Conservation (phyloP, 352 stramenopile genomes). For the Phytopythium oedochilum region DNA sequence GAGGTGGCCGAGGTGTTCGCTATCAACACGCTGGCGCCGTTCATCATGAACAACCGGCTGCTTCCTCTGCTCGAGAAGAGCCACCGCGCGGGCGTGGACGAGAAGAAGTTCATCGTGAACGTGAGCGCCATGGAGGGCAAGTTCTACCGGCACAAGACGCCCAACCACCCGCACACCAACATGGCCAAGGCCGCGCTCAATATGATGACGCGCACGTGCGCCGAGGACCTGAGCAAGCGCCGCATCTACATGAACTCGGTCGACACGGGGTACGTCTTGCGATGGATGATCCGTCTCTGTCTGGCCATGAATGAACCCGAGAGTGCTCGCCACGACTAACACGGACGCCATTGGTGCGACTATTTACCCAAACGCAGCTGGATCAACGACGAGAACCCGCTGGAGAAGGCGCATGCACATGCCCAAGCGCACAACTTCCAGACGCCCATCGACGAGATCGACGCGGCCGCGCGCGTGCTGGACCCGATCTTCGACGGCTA, state of each 20-base stretch:
- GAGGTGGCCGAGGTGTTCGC: conserved; percentile 88
- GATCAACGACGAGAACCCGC: conserved; percentile 98
- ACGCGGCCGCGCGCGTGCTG: conserved; percentile 92
- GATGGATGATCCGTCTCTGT: background rate
- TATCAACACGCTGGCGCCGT: conserved; percentile 96
- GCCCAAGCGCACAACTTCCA: conserved; percentile 92
- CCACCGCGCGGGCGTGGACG: conserved; percentile 10
- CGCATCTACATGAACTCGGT: conserved; percentile 97
- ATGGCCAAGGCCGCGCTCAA: conserved; percentile 98
- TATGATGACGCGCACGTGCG: conserved; percentile 97
- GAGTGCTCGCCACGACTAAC: no score
- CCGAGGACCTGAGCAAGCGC: conserved; percentile 92
- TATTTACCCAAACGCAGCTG: no score
- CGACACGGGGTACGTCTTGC: conserved; percentile 91
- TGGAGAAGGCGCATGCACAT: conserved; percentile 92
- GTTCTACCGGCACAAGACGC: conserved; percentile 97
- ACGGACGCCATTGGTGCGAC: no score
- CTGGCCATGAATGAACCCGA: no score
- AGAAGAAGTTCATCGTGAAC: conserved; percentile 95
- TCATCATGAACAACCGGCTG: conserved; percentile 95
- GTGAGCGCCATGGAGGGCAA: conserved; percentile 98
- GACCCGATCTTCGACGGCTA: conserved; percentile 93
- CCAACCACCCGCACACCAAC: conserved; percentile 97
- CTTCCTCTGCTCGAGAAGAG: conserved; percentile 85
- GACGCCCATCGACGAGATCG: conserved; percentile 97